Evolutionary conservation across 2,329 filamentous ascomycete genomes (phyloP).

Genomic region (Microsporum ferrugineum): DNA sequence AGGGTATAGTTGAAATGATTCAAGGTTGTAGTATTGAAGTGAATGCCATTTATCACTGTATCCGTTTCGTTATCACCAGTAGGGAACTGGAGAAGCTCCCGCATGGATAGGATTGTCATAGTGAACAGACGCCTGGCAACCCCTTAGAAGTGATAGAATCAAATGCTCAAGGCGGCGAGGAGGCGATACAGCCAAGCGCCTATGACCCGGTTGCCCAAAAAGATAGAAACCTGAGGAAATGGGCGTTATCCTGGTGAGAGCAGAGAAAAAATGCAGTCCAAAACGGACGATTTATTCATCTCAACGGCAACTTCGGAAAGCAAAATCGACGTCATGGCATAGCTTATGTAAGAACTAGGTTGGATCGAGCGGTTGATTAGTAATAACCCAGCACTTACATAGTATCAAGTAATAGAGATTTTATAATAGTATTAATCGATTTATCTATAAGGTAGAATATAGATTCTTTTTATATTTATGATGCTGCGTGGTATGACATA

Average conservation of each 20-base stretch:
- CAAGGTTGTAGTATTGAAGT: conserved; percentile 58
- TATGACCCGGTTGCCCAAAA: background rate
- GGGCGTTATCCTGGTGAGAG: background rate
- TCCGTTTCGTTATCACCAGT: conserved; percentile 27
- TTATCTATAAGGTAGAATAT: too few relatives aligned
- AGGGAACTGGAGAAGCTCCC: conserved; percentile 27
- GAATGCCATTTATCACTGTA: conserved; percentile 46
- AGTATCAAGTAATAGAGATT: too few relatives aligned
- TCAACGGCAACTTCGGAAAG: background rate
- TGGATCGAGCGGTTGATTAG: background rate
- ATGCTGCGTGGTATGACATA: too few relatives aligned
- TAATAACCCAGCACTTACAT: too few relatives aligned
- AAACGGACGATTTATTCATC: background rate
- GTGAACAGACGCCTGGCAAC: background rate
- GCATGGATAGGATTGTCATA: conserved; percentile 21
- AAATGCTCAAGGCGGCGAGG: background rate
- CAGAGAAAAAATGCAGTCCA: background rate
- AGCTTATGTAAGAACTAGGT: background rate
- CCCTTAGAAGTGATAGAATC: background rate
- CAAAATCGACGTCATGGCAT: background rate
- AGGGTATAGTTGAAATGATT: conserved; percentile 58
- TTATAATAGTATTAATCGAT: too few relatives aligned
- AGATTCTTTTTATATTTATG: too few relatives aligned
- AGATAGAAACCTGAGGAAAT: background rate
- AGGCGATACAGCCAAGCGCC: background rate